Conservation (phyloP, 768 basidiomycete genomes). For the Leucocoprinus leucothites region DNA sequence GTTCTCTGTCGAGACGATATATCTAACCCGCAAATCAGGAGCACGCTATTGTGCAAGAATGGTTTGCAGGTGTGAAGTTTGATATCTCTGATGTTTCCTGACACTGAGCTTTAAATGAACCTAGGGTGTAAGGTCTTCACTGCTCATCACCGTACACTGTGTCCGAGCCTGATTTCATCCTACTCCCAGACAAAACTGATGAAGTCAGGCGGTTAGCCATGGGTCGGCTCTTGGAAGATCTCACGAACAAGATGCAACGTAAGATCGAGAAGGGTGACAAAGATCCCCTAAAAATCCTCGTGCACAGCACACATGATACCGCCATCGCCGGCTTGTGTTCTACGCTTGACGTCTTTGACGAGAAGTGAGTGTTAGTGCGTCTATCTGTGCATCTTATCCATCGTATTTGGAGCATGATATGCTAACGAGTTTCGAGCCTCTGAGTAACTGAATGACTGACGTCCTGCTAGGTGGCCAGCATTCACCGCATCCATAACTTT, state of each 20-base stretch:
- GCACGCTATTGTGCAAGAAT: slow-evolving; percentile 70
- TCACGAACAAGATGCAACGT: slow-evolving; percentile 58
- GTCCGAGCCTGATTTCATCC: too few species aligned
- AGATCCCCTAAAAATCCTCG: slow-evolving; percentile 59
- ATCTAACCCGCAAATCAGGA: slow-evolving; percentile 39
- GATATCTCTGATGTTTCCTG: not conserved
- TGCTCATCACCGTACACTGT: not conserved
- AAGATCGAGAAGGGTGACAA: slow-evolving; percentile 44
- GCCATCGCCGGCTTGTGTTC: slow-evolving; percentile 59
- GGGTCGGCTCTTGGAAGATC: slow-evolving; percentile 68
- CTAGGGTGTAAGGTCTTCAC: slow-evolving; percentile 38
- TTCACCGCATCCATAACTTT: slow-evolving; percentile 75
- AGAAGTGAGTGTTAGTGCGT: slow-evolving; percentile 54
- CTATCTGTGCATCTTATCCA: too few species aligned
- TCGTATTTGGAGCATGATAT: too few species aligned
- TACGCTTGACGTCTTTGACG: slow-evolving; percentile 72
- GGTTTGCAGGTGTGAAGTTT: slow-evolving; percentile 57
- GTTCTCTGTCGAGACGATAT: not conserved
- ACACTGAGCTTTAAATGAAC: slow-evolving; percentile 10
- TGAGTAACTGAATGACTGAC: too few species aligned
- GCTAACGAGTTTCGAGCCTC: too few species aligned
- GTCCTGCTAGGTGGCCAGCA: slow-evolving; percentile 59
- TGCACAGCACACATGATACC: slow-evolving; percentile 74
- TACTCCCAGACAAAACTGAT: slow-evolving; percentile 58
- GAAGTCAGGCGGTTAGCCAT: slow-evolving; percentile 76